A percentile compares a stretch with the other conserved stretches of the same genome.
Evolutionary conservation across 1,284 basidiomycete species (phyloP).

Genomic region (Ceratobasidium sp.): DNA sequence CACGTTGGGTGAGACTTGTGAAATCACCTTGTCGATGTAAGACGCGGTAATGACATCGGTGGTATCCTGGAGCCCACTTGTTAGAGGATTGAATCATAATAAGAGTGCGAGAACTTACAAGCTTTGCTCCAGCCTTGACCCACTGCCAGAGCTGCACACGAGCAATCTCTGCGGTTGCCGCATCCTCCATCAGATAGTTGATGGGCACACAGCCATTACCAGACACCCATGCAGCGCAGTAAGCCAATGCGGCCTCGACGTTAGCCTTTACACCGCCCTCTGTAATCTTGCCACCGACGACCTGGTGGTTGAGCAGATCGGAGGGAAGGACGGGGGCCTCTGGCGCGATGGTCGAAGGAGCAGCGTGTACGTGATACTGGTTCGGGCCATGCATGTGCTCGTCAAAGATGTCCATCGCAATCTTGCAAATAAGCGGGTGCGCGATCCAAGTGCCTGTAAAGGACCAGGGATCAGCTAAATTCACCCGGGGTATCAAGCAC

Average conservation of each 20-base stretch:
- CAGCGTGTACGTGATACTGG: conserved; percentile 63
- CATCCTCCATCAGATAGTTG: conserved; percentile 97
- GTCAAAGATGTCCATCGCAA: conserved; percentile 92
- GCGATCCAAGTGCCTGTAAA: conserved; percentile 85
- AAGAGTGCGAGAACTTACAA: conserved; percentile 50
- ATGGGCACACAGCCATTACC: conserved; percentile 98
- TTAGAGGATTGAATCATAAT: neutral
- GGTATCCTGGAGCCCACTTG: conserved; percentile 56
- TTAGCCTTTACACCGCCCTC: conserved; percentile 84
- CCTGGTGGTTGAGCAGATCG: conserved; percentile 84
- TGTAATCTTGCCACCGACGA: conserved; percentile 83
- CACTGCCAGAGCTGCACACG: conserved; percentile 99
- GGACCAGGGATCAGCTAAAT: neutral
- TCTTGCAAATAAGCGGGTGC: conserved; percentile 93
- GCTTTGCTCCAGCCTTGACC: conserved; percentile 80
- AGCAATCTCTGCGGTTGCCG: conserved; percentile 96
- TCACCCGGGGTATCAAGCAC: neutral
- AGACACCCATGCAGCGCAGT: conserved; percentile 92
- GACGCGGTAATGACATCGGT: conserved; percentile 80
- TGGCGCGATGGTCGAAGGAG: conserved; percentile 34
- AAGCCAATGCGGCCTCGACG: conserved; percentile 83
- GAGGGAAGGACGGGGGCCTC: conserved; percentile 85
- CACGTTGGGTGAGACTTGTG: conserved; percentile 76
- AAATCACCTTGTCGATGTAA: conserved; percentile 79
- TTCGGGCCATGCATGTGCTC: conserved; percentile 95